Percentiles rank a stretch among this genome's conserved stretches.
These are phyloP conservation scores for Agastache rugosa DNA, from an alignment of 257 asterid genomes.

Conservation along the genomic window DNA sequence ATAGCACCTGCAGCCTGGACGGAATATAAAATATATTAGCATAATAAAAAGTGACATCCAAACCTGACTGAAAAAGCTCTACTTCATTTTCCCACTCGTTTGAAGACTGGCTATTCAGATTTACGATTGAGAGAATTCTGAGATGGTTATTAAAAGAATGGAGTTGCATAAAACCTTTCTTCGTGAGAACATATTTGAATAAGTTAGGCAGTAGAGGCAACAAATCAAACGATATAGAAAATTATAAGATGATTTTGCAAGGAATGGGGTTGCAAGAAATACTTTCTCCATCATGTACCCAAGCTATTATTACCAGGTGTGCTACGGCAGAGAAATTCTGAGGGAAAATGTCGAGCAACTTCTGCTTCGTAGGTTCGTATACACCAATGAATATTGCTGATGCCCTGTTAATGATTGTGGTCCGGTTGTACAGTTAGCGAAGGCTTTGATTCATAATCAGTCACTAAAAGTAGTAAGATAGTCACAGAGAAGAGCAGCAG, in stretches of 20 bases:
- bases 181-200: not conserved
- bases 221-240: not conserved
- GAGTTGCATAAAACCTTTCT: not conserved
- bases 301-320: constrained; percentile 58
- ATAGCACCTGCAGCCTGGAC: constrained; percentile 74
- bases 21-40: constrained; percentile 30
- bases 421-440: not conserved
- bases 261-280: not conserved
- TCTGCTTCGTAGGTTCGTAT: constrained; percentile 70
- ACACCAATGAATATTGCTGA: constrained; percentile 76
- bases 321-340: constrained; percentile 67
- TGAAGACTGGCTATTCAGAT: not conserved
- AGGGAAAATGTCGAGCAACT: constrained; percentile 57
- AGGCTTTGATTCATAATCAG: not conserved
- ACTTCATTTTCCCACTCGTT: not conserved
- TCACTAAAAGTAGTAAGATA: constrained; percentile 20
- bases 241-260: constrained; percentile 1
- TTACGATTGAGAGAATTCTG: not conserved
- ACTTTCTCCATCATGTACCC: constrained; percentile 11
- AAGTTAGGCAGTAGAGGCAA: not conserved
- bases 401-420: constrained; percentile 54
- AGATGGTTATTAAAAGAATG: not conserved
- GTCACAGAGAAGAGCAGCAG: not conserved
- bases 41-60: not conserved
- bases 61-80: not conserved